phyloP scores from a whole-genome alignment of 176 grass and related monocot genomes.

The Alloteropsis semialata region DNA sequence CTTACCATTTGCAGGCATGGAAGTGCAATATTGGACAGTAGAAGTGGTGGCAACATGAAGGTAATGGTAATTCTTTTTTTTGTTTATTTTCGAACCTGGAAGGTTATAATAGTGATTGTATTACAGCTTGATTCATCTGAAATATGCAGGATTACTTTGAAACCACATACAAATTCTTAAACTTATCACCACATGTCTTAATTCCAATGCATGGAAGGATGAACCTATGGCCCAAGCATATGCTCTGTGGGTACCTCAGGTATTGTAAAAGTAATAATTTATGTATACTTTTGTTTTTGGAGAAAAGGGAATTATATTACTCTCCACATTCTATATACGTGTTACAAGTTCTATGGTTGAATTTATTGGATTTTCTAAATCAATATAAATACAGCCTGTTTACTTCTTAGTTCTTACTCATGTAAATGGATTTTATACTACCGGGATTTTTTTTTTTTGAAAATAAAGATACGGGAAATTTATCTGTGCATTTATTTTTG shows the following conservation, averaged over 20 bases:
- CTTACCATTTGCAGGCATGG: constrained; percentile 58
- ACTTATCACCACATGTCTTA: constrained; percentile 81
- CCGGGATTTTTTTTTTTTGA: no score
- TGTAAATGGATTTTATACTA: not conserved
- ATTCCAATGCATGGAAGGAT: constrained; percentile 98
- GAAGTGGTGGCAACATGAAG: constrained; percentile 84
- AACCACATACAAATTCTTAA: constrained; percentile 90
- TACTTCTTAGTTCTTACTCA: not conserved
- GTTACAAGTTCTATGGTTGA: constrained; percentile 4
- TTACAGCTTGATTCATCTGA: constrained; percentile 22
- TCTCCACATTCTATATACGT: not conserved
- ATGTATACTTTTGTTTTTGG: not conserved
- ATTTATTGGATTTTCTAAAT: not conserved
- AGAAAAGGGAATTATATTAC: not conserved
- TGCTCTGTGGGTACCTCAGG: constrained; percentile 95
- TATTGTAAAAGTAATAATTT: constrained; percentile 28
- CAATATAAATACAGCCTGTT: not conserved
- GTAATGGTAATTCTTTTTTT: constrained; percentile 29
- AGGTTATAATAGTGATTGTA: not conserved
- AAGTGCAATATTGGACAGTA: constrained; percentile 71
- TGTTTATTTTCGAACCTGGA: not conserved
- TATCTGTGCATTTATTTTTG: not conserved
- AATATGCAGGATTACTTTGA: constrained; percentile 82
- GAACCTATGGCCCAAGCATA: constrained; percentile 83
- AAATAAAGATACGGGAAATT: no score